Conservation (phyloP, 805 yeast species). For the Zygosaccharomyces gambellarensis region DNA sequence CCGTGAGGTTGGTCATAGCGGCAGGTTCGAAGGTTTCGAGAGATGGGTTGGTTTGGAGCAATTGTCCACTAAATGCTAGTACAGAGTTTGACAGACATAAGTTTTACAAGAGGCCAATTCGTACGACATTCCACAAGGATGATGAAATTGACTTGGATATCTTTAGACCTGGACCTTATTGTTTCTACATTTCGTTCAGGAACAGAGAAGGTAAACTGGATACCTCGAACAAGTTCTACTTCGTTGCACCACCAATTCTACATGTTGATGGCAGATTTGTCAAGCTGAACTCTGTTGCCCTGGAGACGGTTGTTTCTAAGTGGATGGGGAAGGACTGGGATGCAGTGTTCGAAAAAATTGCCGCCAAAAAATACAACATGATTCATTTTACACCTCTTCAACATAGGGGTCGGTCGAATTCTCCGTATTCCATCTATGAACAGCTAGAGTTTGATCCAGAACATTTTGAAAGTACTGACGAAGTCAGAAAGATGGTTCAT, state of each 20-base stretch:
- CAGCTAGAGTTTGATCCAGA: conserved; percentile 72
- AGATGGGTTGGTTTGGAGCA: conserved; percentile 68
- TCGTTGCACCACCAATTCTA: conserved; percentile 77
- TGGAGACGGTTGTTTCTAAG: conserved; percentile 84
- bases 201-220: conserved; percentile 34
- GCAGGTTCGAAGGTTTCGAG: conserved; percentile 73
- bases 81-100: conserved; percentile 51
- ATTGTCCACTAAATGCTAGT: conserved; percentile 50
- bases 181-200: conserved; percentile 63
- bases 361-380: conserved; percentile 86
- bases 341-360: conserved; percentile 52
- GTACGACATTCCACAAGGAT: conserved; percentile 61
- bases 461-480: conserved; percentile 51
- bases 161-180: conserved; percentile 71
- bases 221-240: conserved; percentile 59
- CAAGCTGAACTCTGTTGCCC: conserved; percentile 70
- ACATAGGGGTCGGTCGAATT: conserved; percentile 79
- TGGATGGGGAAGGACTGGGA: conserved; percentile 88
- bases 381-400: conserved; percentile 94
- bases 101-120: conserved; percentile 48
- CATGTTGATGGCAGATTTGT: conserved; percentile 50
- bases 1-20: conserved; percentile 57
- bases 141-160: conserved; percentile 56
- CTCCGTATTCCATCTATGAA: conserved; percentile 89
- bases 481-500: conserved; percentile 49